These are phyloP conservation scores for Cyclotella choctawhatcheeana DNA, from an alignment of 108 stramenopile species.

Conservation along the genomic window DNA sequence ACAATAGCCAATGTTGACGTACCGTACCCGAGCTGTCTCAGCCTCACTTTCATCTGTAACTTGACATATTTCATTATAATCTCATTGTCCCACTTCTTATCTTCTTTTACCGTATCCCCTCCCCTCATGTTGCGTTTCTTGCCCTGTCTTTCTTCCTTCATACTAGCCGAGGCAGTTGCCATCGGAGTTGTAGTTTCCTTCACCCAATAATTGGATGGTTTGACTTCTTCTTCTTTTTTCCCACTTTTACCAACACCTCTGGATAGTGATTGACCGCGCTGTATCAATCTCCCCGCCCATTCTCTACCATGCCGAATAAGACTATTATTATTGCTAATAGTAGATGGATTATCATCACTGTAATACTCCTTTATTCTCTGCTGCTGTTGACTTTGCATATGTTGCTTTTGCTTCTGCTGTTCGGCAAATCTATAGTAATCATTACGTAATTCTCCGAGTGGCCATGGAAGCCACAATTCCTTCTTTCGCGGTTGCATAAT, in stretches of 20 bases:
- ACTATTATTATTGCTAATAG: not conserved
- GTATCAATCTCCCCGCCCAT: constrained; percentile 22
- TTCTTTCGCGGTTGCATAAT: constrained; percentile 45
- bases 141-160: constrained; percentile 12
- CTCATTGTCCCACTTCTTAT: constrained; percentile 22
- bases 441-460: constrained; percentile 41
- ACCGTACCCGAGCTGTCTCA: constrained; percentile 53
- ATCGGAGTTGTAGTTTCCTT: constrained; percentile 49
- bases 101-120: not conserved
- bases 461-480: constrained; percentile 58
- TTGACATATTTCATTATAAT: constrained; percentile 38
- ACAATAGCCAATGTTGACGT: too few species aligned
- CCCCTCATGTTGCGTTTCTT: not conserved
- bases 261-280: constrained; percentile 11
- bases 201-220: constrained; percentile 35
- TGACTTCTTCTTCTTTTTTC: not conserved
- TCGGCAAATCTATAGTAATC: constrained; percentile 47
- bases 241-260: not conserved
- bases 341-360: constrained; percentile 1
- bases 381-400: constrained; percentile 15
- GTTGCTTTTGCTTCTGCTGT: constrained; percentile 7
- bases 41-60: constrained; percentile 39
- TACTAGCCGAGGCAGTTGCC: constrained; percentile 43
- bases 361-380: constrained; percentile 3
- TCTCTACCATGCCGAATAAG: constrained; percentile 24